Evolutionary conservation across 768 basidiomycete species (phyloP).

Genomic region (Suillus occidentalis): DNA sequence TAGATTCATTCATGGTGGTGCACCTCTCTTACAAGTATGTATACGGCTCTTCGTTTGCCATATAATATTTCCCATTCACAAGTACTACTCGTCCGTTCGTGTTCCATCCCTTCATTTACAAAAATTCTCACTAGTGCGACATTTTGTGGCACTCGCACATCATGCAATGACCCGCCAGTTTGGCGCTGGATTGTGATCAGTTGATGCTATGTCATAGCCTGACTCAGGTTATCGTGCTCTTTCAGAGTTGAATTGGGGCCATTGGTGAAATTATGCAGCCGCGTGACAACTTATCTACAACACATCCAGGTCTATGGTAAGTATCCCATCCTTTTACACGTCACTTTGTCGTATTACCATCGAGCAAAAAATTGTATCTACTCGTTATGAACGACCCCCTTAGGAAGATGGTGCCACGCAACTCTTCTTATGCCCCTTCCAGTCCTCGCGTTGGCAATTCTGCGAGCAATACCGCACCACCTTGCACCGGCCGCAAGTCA

Average conservation of each 20-base stretch:
- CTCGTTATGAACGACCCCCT: not conserved
- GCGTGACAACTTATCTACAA: not conserved
- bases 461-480: slow-evolving; percentile 41
- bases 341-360: not conserved
- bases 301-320: not conserved
- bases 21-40: not conserved
- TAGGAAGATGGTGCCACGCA: slow-evolving; percentile 20
- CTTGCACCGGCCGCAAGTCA: slow-evolving; percentile 40
- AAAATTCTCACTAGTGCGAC: not conserved
- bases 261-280: not conserved
- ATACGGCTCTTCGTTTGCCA: too few relatives aligned
- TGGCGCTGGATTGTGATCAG: not conserved
- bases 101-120: not conserved
- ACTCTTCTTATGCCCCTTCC: slow-evolving; percentile 44
- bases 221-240: not conserved
- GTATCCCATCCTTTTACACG: not conserved
- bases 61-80: too few relatives aligned
- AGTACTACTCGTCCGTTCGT: not conserved
- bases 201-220: too few relatives aligned
- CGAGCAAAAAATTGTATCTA: not conserved
- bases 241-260: not conserved
- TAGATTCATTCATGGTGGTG: not conserved
- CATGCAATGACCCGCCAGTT: not conserved
- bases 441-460: slow-evolving; percentile 46
- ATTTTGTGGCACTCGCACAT: not conserved